Evolutionary conservation across 305 asterid species (phyloP), one percentile per base, ranked within the genome.

Genomic region (Fraxinus latifolia): DNA sequence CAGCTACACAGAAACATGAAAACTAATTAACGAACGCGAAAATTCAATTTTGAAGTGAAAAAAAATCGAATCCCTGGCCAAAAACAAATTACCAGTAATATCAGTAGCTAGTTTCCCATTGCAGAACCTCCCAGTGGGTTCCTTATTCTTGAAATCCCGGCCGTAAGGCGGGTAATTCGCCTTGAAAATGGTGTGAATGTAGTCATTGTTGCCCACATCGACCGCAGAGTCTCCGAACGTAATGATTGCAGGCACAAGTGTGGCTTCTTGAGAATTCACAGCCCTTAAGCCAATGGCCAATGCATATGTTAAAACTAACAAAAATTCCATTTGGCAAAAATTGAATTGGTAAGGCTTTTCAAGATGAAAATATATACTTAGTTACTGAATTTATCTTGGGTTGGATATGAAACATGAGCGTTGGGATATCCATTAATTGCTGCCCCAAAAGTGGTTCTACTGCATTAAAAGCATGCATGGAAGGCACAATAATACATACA

Each of bases 91-190:
- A 91, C 98, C 99, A 6, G 97, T 96, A 23, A 92, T 85, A 84
- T 96, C 98, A 8, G 98, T 93, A 83, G 97, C 99, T 34, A 96
- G 80, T 87, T 93, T 96, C 8, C 99, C 98, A 84, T 96, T 90
- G 80, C 97, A 91, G 86, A 96, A 96, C 81, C 99, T 92, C 8
- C 98, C 98, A 0, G 98, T 96, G 32, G 99, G 83, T 76, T 86
- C 67, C 44, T 84, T 87, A 25, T 82, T 88, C 81, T 71, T 55
- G 87, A 94, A 96, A 80, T 93, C 97, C 37, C 97, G 85, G 0
- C 98, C 99, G 68, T 96, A 94, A 42, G 99, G 99, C 0, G 98
- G 97, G 74, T 95, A 90, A 77, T 93, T 87, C 0, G 99, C 98
- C 82, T 91, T 92, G 87, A 94, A 93, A 7, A 91, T 4, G 2